Evolutionary conservation across 2,329 filamentous ascomycete genomes (phyloP), one percentile per base, ranked within the genome.

Genomic region (Fusarium pseudograminearum): DNA sequence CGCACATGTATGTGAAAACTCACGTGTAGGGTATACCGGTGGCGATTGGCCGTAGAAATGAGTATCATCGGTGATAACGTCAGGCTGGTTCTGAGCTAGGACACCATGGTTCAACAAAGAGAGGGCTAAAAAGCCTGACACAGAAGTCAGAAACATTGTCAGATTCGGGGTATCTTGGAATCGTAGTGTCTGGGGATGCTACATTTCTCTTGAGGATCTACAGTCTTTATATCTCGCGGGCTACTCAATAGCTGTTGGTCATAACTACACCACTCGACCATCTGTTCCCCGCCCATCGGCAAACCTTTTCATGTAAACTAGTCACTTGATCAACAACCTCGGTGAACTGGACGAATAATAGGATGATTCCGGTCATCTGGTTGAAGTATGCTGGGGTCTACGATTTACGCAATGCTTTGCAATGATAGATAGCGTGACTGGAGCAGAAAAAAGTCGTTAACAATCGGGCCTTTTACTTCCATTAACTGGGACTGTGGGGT

Each of bases 381-480:
- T 34, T 56, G 33, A 58, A 20, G 56, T 38, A 36, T 18, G 22
- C n/a, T 16, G 3, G 50, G 20, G 30, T 30, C 24, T 14, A 20
- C 11, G 2, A 22, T 56, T 44, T 56, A 58, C 50, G 24, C 56
- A 58, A 58, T 56, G 50, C 50, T 56, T 58, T 34, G 5, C 26
- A 50, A 61, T 41, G 40, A 20, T 34, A 20, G 11, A 57, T 57
- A 56, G 56, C 30, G 41, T 41, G 30, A 42, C 36, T n/a, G 0
- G 22, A 28, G 20, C 2, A 31, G 15, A 20, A 5, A 36, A 44
- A 28, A 8, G 15, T 42, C 30, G 20, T 50, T 15, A 15, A 36
- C 16, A 61, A 50, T 61, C 57, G 57, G 57, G 42, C 57, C 57
- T 47, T 59, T 61, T 61, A 15, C n/a, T 5, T 20, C n/a, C n/a